Percentiles rank a stretch among this genome's conserved stretches.
Evolutionary conservation across 1,139 yeast species (phyloP).

Genomic region (Geotrichum histeridarum): DNA sequence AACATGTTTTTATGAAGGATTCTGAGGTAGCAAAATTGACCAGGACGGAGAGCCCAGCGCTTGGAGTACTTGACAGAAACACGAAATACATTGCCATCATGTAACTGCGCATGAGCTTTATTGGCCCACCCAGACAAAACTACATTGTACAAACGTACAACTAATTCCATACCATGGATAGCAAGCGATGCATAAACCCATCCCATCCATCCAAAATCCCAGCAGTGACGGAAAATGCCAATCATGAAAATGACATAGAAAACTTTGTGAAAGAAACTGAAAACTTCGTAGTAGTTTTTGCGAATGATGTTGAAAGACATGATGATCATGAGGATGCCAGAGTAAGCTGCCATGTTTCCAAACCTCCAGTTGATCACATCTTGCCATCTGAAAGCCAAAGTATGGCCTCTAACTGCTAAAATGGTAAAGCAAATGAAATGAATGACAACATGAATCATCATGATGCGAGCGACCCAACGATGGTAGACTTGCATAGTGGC

Average conservation of each 20-base stretch:
- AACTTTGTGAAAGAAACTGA: slow-evolving; percentile 34
- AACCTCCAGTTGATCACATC: slow-evolving; percentile 46
- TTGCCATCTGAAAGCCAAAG: slow-evolving; percentile 38
- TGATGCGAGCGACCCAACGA: slow-evolving; percentile 55
- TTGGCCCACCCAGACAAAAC: slow-evolving; percentile 41
- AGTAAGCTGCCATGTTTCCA: slow-evolving; percentile 39
- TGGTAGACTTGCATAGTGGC: slow-evolving; percentile 59
- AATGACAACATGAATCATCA: slow-evolving; percentile 45
- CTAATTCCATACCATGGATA: slow-evolving; percentile 41
- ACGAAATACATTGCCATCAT: slow-evolving; percentile 29
- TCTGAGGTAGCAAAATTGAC: slow-evolving; percentile 56
- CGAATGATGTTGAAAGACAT: slow-evolving; percentile 20
- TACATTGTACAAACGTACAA: slow-evolving; percentile 36
- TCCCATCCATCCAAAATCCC: slow-evolving; percentile 49
- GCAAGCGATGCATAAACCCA: slow-evolving; percentile 40
- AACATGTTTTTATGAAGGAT: slow-evolving; percentile 42
- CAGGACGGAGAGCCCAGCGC: slow-evolving; percentile 47
- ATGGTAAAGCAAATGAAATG: slow-evolving; percentile 36
- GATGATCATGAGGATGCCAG: slow-evolving; percentile 38
- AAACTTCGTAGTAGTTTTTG: slow-evolving; percentile 42
- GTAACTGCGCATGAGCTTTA: slow-evolving; percentile 36
- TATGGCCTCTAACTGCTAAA: slow-evolving; percentile 36
- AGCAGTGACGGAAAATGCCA: slow-evolving; percentile 39
- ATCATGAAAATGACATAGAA: slow-evolving; percentile 42
- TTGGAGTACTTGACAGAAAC: slow-evolving; percentile 30